Evolutionary conservation across 2,329 filamentous ascomycete species (phyloP).

Genomic region (Stemphylium beticola): DNA sequence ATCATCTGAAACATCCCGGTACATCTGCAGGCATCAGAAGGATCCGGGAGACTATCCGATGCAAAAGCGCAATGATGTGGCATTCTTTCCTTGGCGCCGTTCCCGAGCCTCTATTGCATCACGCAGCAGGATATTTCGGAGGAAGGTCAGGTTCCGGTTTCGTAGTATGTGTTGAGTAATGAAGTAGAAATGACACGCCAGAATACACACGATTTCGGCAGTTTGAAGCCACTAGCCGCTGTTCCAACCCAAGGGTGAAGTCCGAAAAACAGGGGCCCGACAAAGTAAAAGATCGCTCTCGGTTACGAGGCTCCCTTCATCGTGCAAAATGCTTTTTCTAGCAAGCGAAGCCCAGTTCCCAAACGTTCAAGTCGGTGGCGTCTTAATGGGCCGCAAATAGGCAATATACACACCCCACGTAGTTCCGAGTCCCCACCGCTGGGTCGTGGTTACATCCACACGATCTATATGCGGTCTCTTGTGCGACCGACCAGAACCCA

Average conservation of each 20-base stretch:
- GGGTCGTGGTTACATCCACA: not conserved
- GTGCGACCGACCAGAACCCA: not conserved
- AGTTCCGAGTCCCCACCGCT: not conserved
- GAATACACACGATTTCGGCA: not conserved
- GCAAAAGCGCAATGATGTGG: not conserved
- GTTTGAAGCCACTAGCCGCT: not conserved
- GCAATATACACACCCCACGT: not conserved
- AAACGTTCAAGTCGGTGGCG: not conserved
- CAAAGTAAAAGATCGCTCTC: not conserved
- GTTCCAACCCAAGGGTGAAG: not conserved
- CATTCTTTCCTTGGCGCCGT: not conserved
- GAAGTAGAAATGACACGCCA: not conserved
- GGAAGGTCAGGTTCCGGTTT: not conserved
- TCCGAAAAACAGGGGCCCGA: not conserved
- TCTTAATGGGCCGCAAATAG: not conserved
- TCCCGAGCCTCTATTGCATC: not conserved
- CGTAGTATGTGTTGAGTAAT: not conserved
- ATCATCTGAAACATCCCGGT: not conserved
- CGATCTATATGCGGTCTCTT: not conserved
- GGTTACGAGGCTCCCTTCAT: not conserved
- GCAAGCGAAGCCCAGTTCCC: not conserved
- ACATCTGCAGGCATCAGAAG: not conserved
- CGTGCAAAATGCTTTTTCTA: constrained; percentile 1
- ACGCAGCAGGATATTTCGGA: not conserved
- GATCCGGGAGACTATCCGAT: not conserved